phyloP scores from a whole-genome alignment of 164 flowering plant genomes.

The Berberis thunbergii region DNA sequence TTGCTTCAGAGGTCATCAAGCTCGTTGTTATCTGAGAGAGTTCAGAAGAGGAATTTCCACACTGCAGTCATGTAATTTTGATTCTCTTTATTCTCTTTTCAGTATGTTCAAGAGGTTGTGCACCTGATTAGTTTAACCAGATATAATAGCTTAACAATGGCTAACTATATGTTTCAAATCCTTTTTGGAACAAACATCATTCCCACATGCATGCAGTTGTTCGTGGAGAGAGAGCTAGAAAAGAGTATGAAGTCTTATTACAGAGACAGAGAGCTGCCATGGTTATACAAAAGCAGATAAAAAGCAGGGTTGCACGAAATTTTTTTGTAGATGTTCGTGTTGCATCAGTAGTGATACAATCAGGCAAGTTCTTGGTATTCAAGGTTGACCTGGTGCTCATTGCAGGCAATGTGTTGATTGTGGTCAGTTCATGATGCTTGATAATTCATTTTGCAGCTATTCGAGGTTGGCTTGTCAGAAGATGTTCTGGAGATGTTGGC shows the following conservation, averaged over 20 bases:
- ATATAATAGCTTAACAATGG: not conserved
- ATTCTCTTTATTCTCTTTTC: not conserved
- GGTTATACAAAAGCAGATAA: slow-evolving; percentile 54
- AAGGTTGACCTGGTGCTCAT: no score
- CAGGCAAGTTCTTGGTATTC: slow-evolving; percentile 39
- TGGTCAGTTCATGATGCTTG: not conserved
- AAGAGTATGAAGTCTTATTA: slow-evolving; percentile 37
- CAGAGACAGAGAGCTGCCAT: slow-evolving; percentile 67
- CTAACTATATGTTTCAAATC: not conserved
- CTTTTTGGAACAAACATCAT: not conserved
- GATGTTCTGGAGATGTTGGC: slow-evolving; percentile 73
- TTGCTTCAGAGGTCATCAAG: slow-evolving; percentile 91
- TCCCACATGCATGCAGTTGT: slow-evolving; percentile 41
- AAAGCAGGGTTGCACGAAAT: slow-evolving; percentile 36
- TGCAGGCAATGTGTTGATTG: not conserved
- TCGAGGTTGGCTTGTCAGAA: slow-evolving; percentile 93
- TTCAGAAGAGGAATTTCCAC: slow-evolving; percentile 53
- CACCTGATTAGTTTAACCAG: no score
- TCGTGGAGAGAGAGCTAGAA: slow-evolving; percentile 70
- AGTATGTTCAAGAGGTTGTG: no score
- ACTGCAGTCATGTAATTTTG: slow-evolving; percentile 74
- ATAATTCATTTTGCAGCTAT: slow-evolving; percentile 41
- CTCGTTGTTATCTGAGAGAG: slow-evolving; percentile 56
- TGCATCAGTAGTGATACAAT: slow-evolving; percentile 69
- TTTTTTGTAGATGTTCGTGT: slow-evolving; percentile 24